Evolutionary conservation across 805 yeast genomes (phyloP).

Genomic region (Candida sakaeoensis): DNA sequence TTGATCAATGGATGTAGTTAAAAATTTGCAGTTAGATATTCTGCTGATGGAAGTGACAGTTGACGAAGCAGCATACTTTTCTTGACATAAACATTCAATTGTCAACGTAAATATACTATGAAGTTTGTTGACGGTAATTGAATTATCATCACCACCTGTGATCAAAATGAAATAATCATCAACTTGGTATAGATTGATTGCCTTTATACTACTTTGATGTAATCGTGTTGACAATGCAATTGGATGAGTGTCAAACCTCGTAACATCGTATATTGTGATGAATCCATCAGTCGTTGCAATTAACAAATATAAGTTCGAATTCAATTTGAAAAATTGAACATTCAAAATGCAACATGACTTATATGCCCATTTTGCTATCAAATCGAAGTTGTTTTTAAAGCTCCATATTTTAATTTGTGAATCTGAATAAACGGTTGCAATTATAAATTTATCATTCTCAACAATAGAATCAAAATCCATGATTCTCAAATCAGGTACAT

Average conservation of each 20-base stretch:
- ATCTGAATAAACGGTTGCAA: conserved; percentile 80
- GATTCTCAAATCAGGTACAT: conserved; percentile 75
- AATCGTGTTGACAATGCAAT: conserved; percentile 27
- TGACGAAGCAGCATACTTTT: conserved; percentile 72
- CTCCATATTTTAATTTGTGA: conserved; percentile 69
- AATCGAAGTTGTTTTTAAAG: conserved; percentile 43
- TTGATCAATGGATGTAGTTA: conserved; percentile 85
- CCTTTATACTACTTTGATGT: conserved; percentile 85
- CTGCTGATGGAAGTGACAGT: conserved; percentile 67
- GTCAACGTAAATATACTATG: conserved; percentile 3
- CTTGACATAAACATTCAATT: conserved; percentile 30
- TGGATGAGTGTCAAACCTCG: conserved; percentile 13
- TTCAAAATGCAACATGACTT: conserved; percentile 75
- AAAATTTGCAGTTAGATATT: conserved; percentile 26
- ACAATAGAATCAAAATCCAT: conserved; percentile 73
- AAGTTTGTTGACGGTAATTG: conserved; percentile 35
- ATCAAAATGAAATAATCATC: conserved; percentile 31
- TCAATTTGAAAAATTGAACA: conserved; percentile 41
- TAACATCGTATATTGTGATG: conserved; percentile 57
- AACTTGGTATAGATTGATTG: conserved; percentile 31
- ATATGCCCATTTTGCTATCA: conserved; percentile 50
- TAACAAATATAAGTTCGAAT: conserved; percentile 32
- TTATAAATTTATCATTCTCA: conserved; percentile 39
- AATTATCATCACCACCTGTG: conserved; percentile 95
- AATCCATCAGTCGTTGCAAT: conserved; percentile 84